phyloP scores from a whole-genome alignment of 2,329 filamentous ascomycete species.

The Daldinia sp. region DNA sequence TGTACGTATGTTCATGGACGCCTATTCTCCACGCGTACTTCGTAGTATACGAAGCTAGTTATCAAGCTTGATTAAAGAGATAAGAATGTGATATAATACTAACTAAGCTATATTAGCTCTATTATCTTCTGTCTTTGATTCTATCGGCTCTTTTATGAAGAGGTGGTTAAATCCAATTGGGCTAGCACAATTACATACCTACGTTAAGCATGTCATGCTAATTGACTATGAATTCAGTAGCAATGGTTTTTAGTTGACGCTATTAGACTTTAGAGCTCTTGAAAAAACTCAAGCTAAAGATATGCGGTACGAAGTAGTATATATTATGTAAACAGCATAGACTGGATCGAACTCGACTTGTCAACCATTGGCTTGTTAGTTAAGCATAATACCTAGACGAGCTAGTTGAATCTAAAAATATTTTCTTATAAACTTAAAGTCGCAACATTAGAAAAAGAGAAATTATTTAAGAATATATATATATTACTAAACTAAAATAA shows the following conservation, averaged over 20 bases:
- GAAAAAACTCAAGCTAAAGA: not conserved
- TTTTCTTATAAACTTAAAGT: not conserved
- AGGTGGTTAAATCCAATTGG: no score
- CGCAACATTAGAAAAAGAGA: no score
- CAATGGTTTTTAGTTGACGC: no score
- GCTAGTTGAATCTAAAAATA: not conserved
- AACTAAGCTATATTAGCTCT: not conserved
- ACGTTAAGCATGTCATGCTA: no score
- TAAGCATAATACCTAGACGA: not conserved
- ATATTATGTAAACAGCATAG: not conserved
- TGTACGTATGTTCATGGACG: not conserved
- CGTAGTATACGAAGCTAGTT: not conserved
- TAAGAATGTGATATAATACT: not conserved
- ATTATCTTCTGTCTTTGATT: no score
- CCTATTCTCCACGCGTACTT: not conserved
- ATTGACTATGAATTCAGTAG: no score
- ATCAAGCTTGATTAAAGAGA: not conserved
- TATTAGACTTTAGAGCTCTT: no score
- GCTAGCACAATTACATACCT: no score
- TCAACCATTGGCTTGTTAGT: not conserved
- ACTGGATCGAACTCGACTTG: no score
- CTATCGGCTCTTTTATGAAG: no score
- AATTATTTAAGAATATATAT: no score
- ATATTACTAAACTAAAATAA: no score
- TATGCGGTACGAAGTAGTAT: not conserved